Base-by-base conservation (phyloP, 768 basidiomycete species). In the Trametes meyenii region DNA sequence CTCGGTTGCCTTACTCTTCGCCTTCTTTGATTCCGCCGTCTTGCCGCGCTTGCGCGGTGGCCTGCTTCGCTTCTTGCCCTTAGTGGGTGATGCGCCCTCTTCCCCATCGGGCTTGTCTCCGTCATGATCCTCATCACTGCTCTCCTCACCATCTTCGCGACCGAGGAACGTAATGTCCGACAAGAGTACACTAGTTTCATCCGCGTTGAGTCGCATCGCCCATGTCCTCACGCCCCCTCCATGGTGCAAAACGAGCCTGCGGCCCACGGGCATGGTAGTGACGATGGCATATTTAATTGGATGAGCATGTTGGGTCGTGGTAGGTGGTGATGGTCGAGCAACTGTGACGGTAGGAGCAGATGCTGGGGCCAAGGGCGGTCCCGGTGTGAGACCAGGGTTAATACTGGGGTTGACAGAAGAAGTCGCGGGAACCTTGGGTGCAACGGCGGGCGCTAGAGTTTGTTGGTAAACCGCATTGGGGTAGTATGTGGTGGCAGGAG, bases 181-280 rank as follows among this genome's bases (percentile, higher is more conserved):
- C 39, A 93, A 70, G 58, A 80, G 72, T 17, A 93, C 54, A 2
- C 78, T 79, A 3, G 79, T 80, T 69, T 93, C 92, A 10, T 78
- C 80, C 1, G 77, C 76, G 11, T 77, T 76, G 36, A 92, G 78
- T 49, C 85, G 79, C 71, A 91, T 76, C 4, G 84, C 83, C 92
- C 92, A 93, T 38, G 75, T 83, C 69, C 81, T 84, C 50, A 93
- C 92, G 4, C 90, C 89, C 54, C 91, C 88, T 44, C 78, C 78
- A 57, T 85, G 75, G 67, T 90, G 85, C 33, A 94, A 75, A 33
- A 75, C 75, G 40, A 93, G 72, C 19, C 75, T 75, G 42, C 92
- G 78, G 33, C 83, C 85, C 11, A 73, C 75, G 12, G 90, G 90
- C 50, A 85, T 77, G n/a, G 85, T 80, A 40, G 75, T 57, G 88